These are phyloP conservation scores for Globisporangium abappressorium DNA, from an alignment of 352 stramenopile species.

Conservation along the genomic window DNA sequence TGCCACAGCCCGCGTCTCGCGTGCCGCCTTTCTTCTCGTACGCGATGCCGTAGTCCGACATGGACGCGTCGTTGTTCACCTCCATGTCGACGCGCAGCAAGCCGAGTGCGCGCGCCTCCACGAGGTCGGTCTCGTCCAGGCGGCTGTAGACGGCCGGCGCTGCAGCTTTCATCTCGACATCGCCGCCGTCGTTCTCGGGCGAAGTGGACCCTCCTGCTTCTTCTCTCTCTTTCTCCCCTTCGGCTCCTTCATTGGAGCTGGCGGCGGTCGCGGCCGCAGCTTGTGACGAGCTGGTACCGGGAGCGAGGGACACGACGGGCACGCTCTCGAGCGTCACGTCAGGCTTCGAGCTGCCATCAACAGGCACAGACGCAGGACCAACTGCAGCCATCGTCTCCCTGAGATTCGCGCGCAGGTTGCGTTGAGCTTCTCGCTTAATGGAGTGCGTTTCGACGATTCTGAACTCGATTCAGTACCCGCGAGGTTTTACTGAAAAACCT, in stretches of 20 bases:
- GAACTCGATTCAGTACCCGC: constrained; percentile 10
- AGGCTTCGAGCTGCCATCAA: not conserved
- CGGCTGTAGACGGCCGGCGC: constrained; percentile 38
- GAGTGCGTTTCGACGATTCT: constrained; percentile 1
- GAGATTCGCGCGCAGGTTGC: not conserved
- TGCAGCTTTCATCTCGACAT: constrained; percentile 6
- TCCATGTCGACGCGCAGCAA: constrained; percentile 45
- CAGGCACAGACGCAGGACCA: not conserved
- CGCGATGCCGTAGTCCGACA: constrained; percentile 61
- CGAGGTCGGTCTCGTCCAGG: constrained; percentile 56
- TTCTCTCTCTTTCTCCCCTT: not conserved
- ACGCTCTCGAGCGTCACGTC: not conserved
- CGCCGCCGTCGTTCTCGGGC: constrained; percentile 8
- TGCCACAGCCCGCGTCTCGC: constrained; percentile 45
- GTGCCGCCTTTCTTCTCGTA: constrained; percentile 75
- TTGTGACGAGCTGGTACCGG: not conserved
- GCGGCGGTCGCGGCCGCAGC: not conserved
- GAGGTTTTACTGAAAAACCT: constrained; percentile 2
- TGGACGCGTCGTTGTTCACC: constrained; percentile 39
- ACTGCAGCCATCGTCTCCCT: not conserved
- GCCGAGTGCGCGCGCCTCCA: constrained; percentile 41
- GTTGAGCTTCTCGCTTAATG: constrained; percentile 6
- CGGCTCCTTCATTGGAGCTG: not conserved
- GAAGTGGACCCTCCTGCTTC: not conserved
- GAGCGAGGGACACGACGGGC: not conserved